These are phyloP conservation scores for Pyropia yezoensis DNA, from an alignment of 23 red algal genomes.

Conservation along the genomic window DNA sequence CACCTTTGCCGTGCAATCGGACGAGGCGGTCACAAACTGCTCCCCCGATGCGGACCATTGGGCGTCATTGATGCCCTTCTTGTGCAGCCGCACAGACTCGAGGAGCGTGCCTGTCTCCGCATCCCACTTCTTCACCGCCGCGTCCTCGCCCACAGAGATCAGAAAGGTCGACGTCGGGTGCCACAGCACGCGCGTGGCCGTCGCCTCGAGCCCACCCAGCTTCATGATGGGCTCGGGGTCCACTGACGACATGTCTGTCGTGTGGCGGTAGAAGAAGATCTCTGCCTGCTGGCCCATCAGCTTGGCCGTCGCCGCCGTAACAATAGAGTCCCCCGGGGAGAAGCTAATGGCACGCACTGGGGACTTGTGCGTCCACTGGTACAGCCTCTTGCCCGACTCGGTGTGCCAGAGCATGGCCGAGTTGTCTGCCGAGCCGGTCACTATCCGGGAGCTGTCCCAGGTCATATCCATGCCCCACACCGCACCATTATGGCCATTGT, in stretches of 20 bases:
- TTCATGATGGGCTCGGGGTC: slow-evolving; percentile 45
- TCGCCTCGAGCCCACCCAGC: slow-evolving; percentile 60
- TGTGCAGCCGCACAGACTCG: slow-evolving; percentile 47
- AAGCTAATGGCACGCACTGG: slow-evolving; percentile 72
- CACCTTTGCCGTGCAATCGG: slow-evolving; percentile 76
- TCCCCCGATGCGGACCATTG: slow-evolving; percentile 40
- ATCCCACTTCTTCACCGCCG: slow-evolving; percentile 89
- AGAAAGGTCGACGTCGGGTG: slow-evolving; percentile 60
- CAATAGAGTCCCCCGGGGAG: slow-evolving; percentile 37
- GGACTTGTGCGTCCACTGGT: slow-evolving; percentile 62
- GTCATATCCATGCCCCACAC: slow-evolving; percentile 80
- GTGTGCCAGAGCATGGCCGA: slow-evolving; percentile 74
- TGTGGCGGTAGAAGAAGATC: slow-evolving; percentile 56
- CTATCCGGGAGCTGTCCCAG: slow-evolving; percentile 57
- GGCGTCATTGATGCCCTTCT: slow-evolving; percentile 55
- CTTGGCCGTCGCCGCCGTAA: slow-evolving; percentile 69
- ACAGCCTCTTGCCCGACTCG: slow-evolving; percentile 58
- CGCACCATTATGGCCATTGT: slow-evolving; percentile 89
- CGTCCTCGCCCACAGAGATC: slow-evolving; percentile 69
- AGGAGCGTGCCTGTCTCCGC: slow-evolving; percentile 71
- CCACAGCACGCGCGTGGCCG: slow-evolving; percentile 67
- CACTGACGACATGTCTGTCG: slow-evolving; percentile 16
- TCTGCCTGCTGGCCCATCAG: slow-evolving; percentile 81
- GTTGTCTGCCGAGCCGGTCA: slow-evolving; percentile 94
- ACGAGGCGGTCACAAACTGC: slow-evolving; percentile 72